Evolutionary conservation across 306 rosid genomes (phyloP).

Genomic region (Ochetophila trinervis): DNA sequence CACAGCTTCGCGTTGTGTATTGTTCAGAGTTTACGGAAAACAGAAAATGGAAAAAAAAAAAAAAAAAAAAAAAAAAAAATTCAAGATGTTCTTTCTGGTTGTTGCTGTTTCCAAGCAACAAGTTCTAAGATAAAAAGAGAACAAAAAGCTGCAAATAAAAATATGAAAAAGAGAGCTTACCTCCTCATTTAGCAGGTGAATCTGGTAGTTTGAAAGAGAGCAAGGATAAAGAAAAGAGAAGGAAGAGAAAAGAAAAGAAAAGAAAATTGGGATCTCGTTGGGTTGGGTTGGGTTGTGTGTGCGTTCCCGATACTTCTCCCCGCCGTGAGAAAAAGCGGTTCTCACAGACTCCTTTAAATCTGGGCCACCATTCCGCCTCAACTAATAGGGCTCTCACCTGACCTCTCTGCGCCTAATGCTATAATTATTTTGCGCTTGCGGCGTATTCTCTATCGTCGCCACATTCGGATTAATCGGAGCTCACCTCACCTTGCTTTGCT

Average conservation of each 20-base stretch:
- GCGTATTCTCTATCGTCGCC: neutral
- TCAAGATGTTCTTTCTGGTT: neutral
- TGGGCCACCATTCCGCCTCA: constrained; percentile 50
- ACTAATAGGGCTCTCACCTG: neutral
- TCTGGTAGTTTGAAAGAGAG: constrained; percentile 18
- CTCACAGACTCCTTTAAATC: constrained; percentile 50
- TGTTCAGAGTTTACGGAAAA: neutral
- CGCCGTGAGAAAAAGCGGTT: constrained; percentile 52
- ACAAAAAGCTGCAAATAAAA: no score
- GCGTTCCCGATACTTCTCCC: constrained; percentile 32
- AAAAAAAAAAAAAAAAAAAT: neutral
- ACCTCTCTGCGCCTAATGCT: neutral
- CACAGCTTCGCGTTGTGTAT: neutral
- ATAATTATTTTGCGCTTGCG: constrained; percentile 20
- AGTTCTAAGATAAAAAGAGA: neutral
- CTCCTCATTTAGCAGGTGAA: constrained; percentile 27
- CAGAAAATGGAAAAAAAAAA: neutral
- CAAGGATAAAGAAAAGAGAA: neutral
- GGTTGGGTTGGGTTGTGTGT: constrained; percentile 1
- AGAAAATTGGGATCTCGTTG: constrained; percentile 37
- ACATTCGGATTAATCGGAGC: neutral
- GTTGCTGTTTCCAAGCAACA: constrained; percentile 14
- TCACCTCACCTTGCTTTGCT: no score
- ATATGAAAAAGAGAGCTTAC: constrained; percentile 27
- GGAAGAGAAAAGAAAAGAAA: neutral